phyloP scores from a whole-genome alignment of 306 rosid species.

The Cucurbita moschata region DNA sequence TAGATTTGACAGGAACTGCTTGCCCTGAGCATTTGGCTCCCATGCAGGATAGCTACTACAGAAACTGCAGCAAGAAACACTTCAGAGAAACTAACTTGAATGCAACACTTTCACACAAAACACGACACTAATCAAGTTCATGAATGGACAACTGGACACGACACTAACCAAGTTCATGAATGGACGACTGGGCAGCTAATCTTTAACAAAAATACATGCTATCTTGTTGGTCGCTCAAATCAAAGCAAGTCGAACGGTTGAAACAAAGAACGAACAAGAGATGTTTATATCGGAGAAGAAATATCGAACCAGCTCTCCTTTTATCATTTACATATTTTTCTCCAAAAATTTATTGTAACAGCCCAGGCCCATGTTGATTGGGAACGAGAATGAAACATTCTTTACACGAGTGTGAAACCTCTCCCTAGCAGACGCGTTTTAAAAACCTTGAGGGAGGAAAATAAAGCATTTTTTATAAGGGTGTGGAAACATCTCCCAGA shows the following conservation, averaged over 20 bases:
- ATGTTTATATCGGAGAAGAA: neutral
- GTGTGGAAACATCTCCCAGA: no score
- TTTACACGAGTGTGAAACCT: no score
- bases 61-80: constrained; percentile 38
- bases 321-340: neutral
- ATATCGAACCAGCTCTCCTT: neutral
- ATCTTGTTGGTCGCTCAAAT: neutral
- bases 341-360: no score
- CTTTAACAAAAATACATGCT: neutral
- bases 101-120: neutral
- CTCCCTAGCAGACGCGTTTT: no score
- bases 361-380: no score
- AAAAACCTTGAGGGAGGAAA: no score
- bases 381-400: no score
- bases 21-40: constrained; percentile 65
- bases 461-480: no score
- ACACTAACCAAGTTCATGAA: no score
- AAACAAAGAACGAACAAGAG: neutral
- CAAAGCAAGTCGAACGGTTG: neutral
- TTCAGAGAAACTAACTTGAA: neutral
- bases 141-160: neutral
- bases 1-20: constrained; percentile 41
- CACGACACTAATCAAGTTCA: neutral
- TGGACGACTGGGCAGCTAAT: no score
- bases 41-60: constrained; percentile 68